phyloP scores from a whole-genome alignment of 805 yeast species.

The Kockiozyma suomiensis region DNA sequence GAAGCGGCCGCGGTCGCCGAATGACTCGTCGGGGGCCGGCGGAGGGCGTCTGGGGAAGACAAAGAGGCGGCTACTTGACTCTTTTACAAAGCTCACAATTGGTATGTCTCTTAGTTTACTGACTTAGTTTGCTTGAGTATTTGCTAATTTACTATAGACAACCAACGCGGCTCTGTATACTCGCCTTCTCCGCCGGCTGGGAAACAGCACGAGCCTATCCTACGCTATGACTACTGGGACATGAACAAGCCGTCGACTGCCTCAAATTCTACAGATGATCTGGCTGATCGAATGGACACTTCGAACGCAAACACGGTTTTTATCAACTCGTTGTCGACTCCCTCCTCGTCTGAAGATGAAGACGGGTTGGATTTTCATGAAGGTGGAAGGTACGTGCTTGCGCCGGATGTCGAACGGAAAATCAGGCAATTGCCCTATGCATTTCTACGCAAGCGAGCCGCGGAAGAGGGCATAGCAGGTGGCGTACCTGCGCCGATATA shows the following conservation, averaged over 20 bases:
- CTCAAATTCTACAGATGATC: slow-evolving; percentile 4
- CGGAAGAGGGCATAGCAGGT: slow-evolving; percentile 2
- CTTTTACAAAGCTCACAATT: slow-evolving; percentile 26
- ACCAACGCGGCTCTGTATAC: not conserved
- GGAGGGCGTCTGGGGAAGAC: slow-evolving; percentile 6
- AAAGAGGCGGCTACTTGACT: slow-evolving; percentile 30
- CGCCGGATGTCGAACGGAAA: slow-evolving; percentile 27
- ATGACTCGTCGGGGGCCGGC: not conserved
- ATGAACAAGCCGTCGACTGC: slow-evolving; percentile 14
- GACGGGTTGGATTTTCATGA: slow-evolving; percentile 4
- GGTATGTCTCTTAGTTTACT: slow-evolving; percentile 3
- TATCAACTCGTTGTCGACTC: slow-evolving; percentile 22
- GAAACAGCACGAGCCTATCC: slow-evolving; percentile 19
- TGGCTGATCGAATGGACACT: slow-evolving; percentile 27
- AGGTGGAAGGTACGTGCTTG: slow-evolving; percentile 12
- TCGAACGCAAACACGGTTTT: slow-evolving; percentile 27
- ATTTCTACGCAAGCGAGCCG: slow-evolving; percentile 11
- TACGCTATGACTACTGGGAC: slow-evolving; percentile 33
- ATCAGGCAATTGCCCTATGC: slow-evolving; percentile 28
- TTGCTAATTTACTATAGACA: not conserved
- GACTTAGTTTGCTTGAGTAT: not conserved
- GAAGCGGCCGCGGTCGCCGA: slow-evolving; percentile 14
- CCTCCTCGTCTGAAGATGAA: slow-evolving; percentile 12
- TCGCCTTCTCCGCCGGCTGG: slow-evolving; percentile 14
- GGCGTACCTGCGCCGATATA: slow-evolving; percentile 7